Percentiles rank a stretch among this genome's conserved stretches.
These are phyloP conservation scores for Phytophthora macrochlamydospora DNA, from an alignment of 352 stramenopile species.

Conservation along the genomic window DNA sequence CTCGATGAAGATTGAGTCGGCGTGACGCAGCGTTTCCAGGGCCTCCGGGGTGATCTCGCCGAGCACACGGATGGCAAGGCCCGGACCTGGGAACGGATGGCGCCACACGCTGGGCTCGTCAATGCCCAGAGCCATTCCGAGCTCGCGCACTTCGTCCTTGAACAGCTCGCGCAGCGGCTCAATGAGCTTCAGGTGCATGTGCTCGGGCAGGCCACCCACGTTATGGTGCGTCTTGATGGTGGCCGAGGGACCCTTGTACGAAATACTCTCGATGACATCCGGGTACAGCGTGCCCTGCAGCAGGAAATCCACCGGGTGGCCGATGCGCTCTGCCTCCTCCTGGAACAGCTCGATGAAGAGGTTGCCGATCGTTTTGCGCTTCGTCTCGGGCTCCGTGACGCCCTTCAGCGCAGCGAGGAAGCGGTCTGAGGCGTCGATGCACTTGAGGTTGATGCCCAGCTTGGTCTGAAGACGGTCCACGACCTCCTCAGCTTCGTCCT, in stretches of 20 bases:
- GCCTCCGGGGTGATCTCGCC: conserved; percentile 95
- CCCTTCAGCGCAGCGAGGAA: conserved; percentile 95
- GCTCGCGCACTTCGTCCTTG: conserved; percentile 98
- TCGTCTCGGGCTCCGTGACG: conserved; percentile 97
- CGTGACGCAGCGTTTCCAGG: conserved; percentile 96
- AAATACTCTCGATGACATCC: conserved; percentile 99
- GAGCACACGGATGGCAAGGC: conserved; percentile 98
- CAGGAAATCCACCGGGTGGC: conserved; percentile 92
- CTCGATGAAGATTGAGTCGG: conserved; percentile 98
- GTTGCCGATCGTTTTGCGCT: conserved; percentile 99
- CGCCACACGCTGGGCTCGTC: conserved; percentile 98
- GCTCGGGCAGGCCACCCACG: conserved; percentile 96
- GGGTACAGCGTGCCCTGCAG: conserved; percentile 99
- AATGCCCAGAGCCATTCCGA: conserved; percentile 98
- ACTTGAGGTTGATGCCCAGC: conserved; percentile 96
- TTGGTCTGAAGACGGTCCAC: conserved; percentile 90
- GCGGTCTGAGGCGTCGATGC: conserved; percentile 95
- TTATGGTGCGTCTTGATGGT: conserved; percentile 99
- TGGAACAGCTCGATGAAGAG: conserved; percentile 99
- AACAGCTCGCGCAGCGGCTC: conserved; percentile 99
- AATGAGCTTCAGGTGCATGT: conserved; percentile 99
- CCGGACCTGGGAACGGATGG: conserved; percentile 99
- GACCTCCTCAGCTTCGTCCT: conserved; percentile 95
- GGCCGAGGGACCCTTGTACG: conserved; percentile 97
- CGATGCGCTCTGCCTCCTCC: conserved; percentile 84